Evolutionary conservation across 495 filamentous ascomycete genomes (phyloP), one percentile per base, ranked within the genome.

Genomic region (Aspergillus ostianus): DNA sequence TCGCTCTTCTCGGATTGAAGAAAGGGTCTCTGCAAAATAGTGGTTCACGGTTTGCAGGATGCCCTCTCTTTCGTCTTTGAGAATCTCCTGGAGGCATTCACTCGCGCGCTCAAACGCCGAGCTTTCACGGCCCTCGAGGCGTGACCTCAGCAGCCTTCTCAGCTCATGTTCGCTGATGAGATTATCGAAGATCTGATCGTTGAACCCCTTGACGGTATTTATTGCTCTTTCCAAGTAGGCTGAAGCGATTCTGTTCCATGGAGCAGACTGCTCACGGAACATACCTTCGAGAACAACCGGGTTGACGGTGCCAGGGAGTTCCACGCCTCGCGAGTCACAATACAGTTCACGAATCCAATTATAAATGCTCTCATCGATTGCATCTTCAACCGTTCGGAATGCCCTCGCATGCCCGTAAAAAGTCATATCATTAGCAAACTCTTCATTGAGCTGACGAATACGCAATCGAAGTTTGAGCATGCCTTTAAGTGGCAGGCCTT

Each of bases 231-330:
- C 8, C 15, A 77, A 60, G 53, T 73, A 71, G 8, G 57, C 57
- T 13, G 12, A 26, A 0, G 73, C 69, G 7, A 77, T 54, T 9
- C 53, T 26, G 41, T 71, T 56, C 76, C 76, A 78, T 18, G 60
- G 65, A 23, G 8, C n/a, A 0, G 71, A 70, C 55, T 77, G 74
- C 49, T 70, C 51, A 12, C 68, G 64, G 56, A 77, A 76, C 19
- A 75, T 60, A 10, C 60, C 66, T 51, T 73, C 61, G 6, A 78
- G 63, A 19, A 77, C 56, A 1, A 59, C 54, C 12, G 74, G 65
- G 49, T 77, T 70, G 36, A 77, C 66, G 47, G 71, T 75, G 2
- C 76, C 76, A 2, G 70, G 57, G 4, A 78, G 62, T 53, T 79
- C 76, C 19, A 64, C 62, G 8, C 76, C 76, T 5, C 73, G 67